Evolutionary conservation across 306 rosid genomes (phyloP).

Genomic region (Vigna trinervia): DNA sequence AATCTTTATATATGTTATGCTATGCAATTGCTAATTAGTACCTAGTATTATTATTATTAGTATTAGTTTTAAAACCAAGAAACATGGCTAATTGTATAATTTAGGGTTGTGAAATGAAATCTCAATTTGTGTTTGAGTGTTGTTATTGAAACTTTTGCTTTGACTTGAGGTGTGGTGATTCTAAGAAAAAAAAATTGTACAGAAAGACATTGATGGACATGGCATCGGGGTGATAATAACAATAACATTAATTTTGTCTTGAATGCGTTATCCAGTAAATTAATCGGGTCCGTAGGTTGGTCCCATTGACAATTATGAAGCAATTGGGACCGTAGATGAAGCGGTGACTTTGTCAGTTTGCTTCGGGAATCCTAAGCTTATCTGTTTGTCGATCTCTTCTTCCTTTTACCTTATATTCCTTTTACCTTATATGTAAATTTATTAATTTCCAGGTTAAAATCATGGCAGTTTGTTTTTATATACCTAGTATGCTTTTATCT

Average conservation of each 20-base stretch:
- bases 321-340: conserved; percentile 36
- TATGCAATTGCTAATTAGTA: background rate
- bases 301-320: conserved; percentile 38
- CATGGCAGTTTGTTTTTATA: conserved; percentile 10
- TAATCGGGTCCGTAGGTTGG: conserved; percentile 35
- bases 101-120: conserved; percentile 25
- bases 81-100: conserved; percentile 37
- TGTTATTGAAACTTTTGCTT: conserved; percentile 5
- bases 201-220: background rate
- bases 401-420: background rate
- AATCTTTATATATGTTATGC: background rate
- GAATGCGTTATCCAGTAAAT: background rate
- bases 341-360: background rate
- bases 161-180: too few relatives aligned
- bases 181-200: background rate
- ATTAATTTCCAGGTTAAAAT: background rate
- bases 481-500: background rate
- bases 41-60: background rate
- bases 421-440: conserved; percentile 2
- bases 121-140: conserved; percentile 2
- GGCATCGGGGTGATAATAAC: background rate
- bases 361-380: conserved; percentile 38
- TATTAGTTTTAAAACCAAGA: background rate
- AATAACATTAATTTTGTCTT: background rate
- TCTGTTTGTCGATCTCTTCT: background rate